Base-by-base conservation (phyloP, 192 early-diverging fungal species). In the Obelidium mucronatum region DNA sequence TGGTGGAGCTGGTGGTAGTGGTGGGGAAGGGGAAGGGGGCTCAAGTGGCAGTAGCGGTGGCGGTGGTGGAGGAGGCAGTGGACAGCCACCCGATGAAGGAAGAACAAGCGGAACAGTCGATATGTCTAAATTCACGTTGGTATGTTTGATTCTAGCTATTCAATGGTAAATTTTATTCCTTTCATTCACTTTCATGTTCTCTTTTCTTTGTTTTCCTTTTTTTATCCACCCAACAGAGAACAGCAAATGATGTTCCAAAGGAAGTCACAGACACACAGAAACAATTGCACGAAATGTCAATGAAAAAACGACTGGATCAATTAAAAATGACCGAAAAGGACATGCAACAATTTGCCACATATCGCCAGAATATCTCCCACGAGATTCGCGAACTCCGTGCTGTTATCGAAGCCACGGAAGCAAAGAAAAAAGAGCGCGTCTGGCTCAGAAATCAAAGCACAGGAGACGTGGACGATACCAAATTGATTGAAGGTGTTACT, bases 391-490 rank as follows among this genome's bases (percentile, higher is more conserved):
- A 93, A 74, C 81, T 94, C 0, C 88, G 91, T 44, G 91, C 92
- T 1, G 90, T 93, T n/a, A 71, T 94, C 13, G 92, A 93, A 73
- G 84, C 89, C 30, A 89, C 90, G 39, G 91, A 93, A 67, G 89
- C 91, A 52, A 93, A 91, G 78, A 88, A 93, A 42, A 93, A 93
- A 75, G 93, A 95, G 68, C 88, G 93, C 11, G 88, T 92, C 15
- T 95, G 93, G 93, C 81, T 95, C 24, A 88, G 90, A 65, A 93
- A 92, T 75, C 92, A 94, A 74, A 88, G 85, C 33, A 89, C 91
- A 19, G 93, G 93, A 28, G 93, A 94, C 66, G 64, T 94, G 58
- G 93, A 94, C 63, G 93, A 94, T 71, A 89, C 88, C 0, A 94
- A 92, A 67, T 80, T 95, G 79, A 83, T 76, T 53, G 90, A 92